Evolutionary conservation across 345 rosid species (phyloP).

Genomic region (Ceriops decandra): DNA sequence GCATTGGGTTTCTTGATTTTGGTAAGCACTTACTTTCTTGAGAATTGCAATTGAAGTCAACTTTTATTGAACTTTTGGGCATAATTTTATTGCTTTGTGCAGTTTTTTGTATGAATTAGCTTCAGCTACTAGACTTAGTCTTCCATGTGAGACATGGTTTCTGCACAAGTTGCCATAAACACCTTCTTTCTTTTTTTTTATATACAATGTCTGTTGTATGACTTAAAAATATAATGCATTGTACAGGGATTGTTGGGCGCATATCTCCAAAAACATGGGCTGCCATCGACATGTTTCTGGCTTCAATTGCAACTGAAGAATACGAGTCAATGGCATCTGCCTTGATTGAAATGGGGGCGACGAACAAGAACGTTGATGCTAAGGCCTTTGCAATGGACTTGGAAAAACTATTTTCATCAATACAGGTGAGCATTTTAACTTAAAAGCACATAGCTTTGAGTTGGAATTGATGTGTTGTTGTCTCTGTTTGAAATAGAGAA

Average conservation of each 20-base stretch:
- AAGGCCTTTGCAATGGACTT: slow-evolving; percentile 85
- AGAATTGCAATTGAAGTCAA: background rate
- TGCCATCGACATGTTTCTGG: slow-evolving; percentile 86
- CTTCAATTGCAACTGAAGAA: slow-evolving; percentile 77
- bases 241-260: slow-evolving; percentile 92
- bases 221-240: slow-evolving; percentile 4
- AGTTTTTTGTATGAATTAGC: background rate
- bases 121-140: background rate
- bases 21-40: slow-evolving; percentile 42
- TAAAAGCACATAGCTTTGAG: slow-evolving; percentile 1
- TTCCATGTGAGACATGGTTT: background rate
- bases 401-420: slow-evolving; percentile 82
- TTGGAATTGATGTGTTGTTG: background rate
- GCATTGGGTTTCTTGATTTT: slow-evolving; percentile 95
- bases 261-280: slow-evolving; percentile 97
- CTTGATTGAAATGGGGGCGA: slow-evolving; percentile 95
- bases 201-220: slow-evolving; percentile 2
- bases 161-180: too few species aligned
- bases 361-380: slow-evolving; percentile 72
- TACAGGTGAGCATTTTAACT: slow-evolving; percentile 48
- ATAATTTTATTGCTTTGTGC: background rate
- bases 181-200: background rate
- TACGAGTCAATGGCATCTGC: slow-evolving; percentile 93
- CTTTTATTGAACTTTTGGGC: background rate
- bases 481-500: background rate